A percentile compares a stretch with the other conserved stretches of the same genome.
These are phyloP conservation scores for Quercus glauca DNA, from an alignment of 306 rosid genomes.

Conservation along the genomic window DNA sequence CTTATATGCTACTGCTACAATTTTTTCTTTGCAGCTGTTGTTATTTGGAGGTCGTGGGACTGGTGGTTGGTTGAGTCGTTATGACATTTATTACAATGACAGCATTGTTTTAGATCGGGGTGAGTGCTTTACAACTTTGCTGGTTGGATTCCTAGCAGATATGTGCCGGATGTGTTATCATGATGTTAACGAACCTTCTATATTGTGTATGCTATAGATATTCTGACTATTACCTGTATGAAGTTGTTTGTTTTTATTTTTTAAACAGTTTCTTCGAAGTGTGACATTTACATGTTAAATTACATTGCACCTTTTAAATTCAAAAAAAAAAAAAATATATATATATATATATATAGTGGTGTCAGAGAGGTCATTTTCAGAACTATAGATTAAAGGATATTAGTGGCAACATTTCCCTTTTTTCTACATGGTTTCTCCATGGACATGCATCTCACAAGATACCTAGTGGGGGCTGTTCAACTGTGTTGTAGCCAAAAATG, in stretches of 20 bases:
- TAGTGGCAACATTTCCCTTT: too few relatives aligned
- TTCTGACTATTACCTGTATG: slow-evolving; percentile 8
- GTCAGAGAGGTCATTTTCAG: too few relatives aligned
- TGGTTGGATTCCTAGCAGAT: slow-evolving; percentile 5
- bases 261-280: not conserved
- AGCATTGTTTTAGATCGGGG: slow-evolving; percentile 85
- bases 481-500: too few relatives aligned
- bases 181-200: slow-evolving; percentile 4
- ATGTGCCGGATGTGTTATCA: not conserved
- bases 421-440: too few relatives aligned
- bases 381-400: too few relatives aligned
- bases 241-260: not conserved
- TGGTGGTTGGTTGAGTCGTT: slow-evolving; percentile 99
- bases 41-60: slow-evolving; percentile 99
- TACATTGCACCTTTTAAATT: too few relatives aligned
- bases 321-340: too few relatives aligned
- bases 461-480: too few relatives aligned
- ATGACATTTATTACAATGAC: slow-evolving; percentile 88
- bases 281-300: not conserved
- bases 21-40: slow-evolving; percentile 54
- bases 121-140: slow-evolving; percentile 43
- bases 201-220: not conserved
- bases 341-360: too few relatives aligned
- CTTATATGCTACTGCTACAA: not conserved
- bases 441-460: too few relatives aligned